Conservation (phyloP, 2,329 filamentous ascomycete genomes). For the Ascochyta koolunga region DNA sequence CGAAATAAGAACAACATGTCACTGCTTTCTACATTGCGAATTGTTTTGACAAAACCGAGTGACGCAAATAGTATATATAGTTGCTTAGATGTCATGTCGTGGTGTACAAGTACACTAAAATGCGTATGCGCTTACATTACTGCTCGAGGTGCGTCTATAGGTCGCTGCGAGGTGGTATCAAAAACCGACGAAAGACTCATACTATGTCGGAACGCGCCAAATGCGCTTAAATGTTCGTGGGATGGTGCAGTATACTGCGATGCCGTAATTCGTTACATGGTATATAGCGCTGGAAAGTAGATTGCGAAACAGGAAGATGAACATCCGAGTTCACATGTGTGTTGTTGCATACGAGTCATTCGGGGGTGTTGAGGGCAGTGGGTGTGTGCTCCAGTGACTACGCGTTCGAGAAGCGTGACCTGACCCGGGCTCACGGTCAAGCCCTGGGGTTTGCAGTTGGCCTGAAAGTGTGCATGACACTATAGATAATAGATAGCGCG, state of each 20-base stretch:
- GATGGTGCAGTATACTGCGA: conserved; percentile 4
- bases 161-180: conserved; percentile 9
- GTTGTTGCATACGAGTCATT: conserved; percentile 1
- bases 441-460: neutral
- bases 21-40: neutral
- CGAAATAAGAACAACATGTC: conserved; percentile 11
- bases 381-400: neutral
- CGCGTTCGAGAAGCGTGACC: conserved; percentile 9
- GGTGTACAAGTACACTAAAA: conserved; percentile 4
- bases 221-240: neutral
- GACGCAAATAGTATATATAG: neutral
- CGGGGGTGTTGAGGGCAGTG: neutral
- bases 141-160: neutral
- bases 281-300: conserved; percentile 10
- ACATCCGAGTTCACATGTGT: conserved; percentile 1
- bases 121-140: neutral
- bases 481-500: neutral
- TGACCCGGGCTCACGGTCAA: conserved; percentile 7
- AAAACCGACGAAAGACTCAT: neutral
- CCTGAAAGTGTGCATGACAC: conserved; percentile 6
- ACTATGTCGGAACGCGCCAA: neutral
- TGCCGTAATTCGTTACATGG: conserved; percentile 12
- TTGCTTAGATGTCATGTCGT: neutral
- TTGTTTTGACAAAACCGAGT: neutral
- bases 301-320: conserved; percentile 6